Evolutionary conservation across 768 basidiomycete genomes (phyloP).

Genomic region (Lepiota brunneoincarnata): DNA sequence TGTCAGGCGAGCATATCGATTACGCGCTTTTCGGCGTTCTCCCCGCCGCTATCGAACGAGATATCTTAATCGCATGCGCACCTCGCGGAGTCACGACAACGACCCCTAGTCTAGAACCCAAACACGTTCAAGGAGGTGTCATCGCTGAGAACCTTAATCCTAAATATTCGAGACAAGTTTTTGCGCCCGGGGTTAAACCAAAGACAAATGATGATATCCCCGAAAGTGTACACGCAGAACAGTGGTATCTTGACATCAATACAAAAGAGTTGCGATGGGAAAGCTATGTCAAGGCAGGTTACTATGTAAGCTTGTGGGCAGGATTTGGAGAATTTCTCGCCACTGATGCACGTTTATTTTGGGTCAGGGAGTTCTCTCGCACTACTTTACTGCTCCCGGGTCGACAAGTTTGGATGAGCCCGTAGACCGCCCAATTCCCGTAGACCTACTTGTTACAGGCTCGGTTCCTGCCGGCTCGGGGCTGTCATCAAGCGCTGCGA

Average conservation of each 20-base stretch:
- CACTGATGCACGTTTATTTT: not conserved
- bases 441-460: constrained; percentile 78
- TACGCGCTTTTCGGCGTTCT: constrained; percentile 83
- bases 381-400: constrained; percentile 41
- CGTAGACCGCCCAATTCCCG: constrained; percentile 31
- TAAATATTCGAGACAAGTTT: constrained; percentile 58
- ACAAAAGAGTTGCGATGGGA: constrained; percentile 75
- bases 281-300: constrained; percentile 85
- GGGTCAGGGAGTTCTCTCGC: constrained; percentile 62
- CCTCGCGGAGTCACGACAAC: constrained; percentile 31
- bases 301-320: constrained; percentile 55
- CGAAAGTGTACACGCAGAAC: constrained; percentile 28
- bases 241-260: constrained; percentile 78
- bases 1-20: constrained; percentile 76
- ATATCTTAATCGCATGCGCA: constrained; percentile 77
- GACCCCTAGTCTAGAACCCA: too few relatives aligned
- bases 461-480: constrained; percentile 87
- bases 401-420: constrained; percentile 30
- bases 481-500: constrained; percentile 83
- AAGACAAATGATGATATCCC: constrained; percentile 39
- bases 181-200: constrained; percentile 45
- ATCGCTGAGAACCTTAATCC: constrained; percentile 58
- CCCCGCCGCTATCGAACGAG: constrained; percentile 81
- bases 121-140: constrained; percentile 46
- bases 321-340: not conserved